Base-by-base conservation (phyloP, 2,329 filamentous ascomycete genomes). In the Apiospora rasikravindrae region DNA sequence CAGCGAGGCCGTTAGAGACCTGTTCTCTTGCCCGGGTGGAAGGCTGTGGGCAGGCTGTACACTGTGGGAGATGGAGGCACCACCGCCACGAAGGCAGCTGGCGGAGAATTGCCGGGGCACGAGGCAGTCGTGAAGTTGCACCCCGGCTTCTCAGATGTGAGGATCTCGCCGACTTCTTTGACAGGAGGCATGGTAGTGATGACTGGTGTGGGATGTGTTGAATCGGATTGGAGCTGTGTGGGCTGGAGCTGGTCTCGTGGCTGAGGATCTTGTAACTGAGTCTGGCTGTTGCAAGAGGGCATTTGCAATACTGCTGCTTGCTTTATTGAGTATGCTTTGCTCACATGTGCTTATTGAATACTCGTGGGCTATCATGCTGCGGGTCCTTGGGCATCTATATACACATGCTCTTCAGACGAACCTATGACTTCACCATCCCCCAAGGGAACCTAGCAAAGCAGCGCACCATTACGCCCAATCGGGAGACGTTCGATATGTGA, bases 101-200 rank as follows among this genome's bases (percentile, higher is more conserved):
- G 7, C 4, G 69, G 40, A n/a, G 19, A 44, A 14, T 49, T 57
- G 10, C 24, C 10, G 13, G n/a, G 16, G 11, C 10, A 40, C 26
- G 26, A 19, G 3, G 69, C 57, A 40, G 57, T 14, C 11, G 10
- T 13, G 29, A 73, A 73, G 24, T 71, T 71, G 69, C 44, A 26
- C 13, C 68, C 47, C 24, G 71, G 69, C 26, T 71, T 73, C 40
- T 73, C 71, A 6, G 69, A 71, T 7, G 64, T 71, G 22, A 71
- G 67, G n/a, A 73, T 73, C n/a, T 73, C 69, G 33, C 49, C 29
- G 64, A 71, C 33, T 67, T 73, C 69, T 29, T 71, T 66, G 40
- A 61, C 26, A 26, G 71, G 69, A 2, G 71, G 69, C 71, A 73
- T 73, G 22, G 24, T 5, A 37, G 33, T 37, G 33, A 37, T 73